Percentiles rank a stretch among this genome's conserved stretches.
Conservation (phyloP, 768 basidiomycete genomes). For the Mycena indigotica region DNA sequence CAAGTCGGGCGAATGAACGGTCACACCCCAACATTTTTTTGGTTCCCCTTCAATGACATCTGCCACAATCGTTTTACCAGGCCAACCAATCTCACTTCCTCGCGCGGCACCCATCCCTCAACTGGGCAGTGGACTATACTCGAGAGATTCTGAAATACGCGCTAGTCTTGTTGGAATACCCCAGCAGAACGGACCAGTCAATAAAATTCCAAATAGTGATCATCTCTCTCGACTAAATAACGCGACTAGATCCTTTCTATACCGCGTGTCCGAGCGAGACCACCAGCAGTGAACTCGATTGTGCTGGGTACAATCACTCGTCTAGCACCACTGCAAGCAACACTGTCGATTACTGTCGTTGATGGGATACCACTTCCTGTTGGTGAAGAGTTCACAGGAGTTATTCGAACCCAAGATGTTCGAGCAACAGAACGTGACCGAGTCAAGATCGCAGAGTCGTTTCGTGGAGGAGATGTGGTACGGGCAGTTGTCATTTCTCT, state of each 20-base stretch:
- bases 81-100: conserved; percentile 70
- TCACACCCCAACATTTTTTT: no score
- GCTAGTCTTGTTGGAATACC: conserved; percentile 74
- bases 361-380: conserved; percentile 80
- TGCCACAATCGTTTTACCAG: conserved; percentile 58
- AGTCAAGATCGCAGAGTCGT: conserved; percentile 88
- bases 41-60: conserved; percentile 27
- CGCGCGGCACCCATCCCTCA: conserved; percentile 53
- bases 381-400: conserved; percentile 88
- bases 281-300: conserved; percentile 73
- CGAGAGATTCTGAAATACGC: conserved; percentile 60
- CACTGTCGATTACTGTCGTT: conserved; percentile 81
- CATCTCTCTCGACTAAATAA: conserved; percentile 23
- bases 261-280: conserved; percentile 67
- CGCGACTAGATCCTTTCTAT: conserved; percentile 34
- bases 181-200: conserved; percentile 62
- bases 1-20: conserved; percentile 27
- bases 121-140: conserved; percentile 68
- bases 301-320: conserved; percentile 83
- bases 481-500: conserved; percentile 86
- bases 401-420: conserved; percentile 87
- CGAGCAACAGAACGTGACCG: conserved; percentile 89
- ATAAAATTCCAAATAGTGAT: conserved; percentile 28
- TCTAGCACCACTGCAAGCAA: conserved; percentile 81
- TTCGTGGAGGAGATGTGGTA: conserved; percentile 89